phyloP scores from a whole-genome alignment of 495 filamentous ascomycete genomes.

The Neurospora sp. region DNA sequence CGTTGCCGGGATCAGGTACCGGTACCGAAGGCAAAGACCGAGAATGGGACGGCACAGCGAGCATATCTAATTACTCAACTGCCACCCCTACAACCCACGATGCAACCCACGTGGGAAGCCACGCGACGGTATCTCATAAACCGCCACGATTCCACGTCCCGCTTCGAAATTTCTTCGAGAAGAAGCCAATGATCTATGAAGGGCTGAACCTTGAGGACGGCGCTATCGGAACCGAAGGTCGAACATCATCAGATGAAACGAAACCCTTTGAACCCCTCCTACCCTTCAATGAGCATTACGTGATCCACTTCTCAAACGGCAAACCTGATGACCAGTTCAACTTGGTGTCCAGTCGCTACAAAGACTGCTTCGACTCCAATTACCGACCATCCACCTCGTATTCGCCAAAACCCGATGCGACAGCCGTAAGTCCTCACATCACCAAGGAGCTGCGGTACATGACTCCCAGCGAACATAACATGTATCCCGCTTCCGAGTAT shows the following conservation, averaged over 20 bases:
- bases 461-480: neutral
- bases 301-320: slow-evolving; percentile 28
- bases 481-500: neutral
- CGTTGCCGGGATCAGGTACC: neutral
- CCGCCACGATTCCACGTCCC: neutral
- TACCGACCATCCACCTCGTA: neutral
- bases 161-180: neutral
- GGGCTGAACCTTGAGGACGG: neutral
- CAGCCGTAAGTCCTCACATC: neutral
- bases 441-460: neutral
- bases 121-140: neutral
- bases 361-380: neutral
- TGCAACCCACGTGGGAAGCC: neutral
- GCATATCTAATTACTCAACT: neutral
- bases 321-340: slow-evolving; percentile 18
- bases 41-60: neutral
- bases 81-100: neutral
- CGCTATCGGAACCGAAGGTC: neutral
- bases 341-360: slow-evolving; percentile 13
- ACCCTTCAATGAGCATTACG: slow-evolving; percentile 33
- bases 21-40: neutral
- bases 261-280: slow-evolving; percentile 22
- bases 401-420: neutral
- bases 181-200: neutral
- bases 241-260: neutral